These are phyloP conservation scores for Eutrema salsugineum DNA, from an alignment of 441 rosid genomes.

Conservation along the genomic window DNA sequence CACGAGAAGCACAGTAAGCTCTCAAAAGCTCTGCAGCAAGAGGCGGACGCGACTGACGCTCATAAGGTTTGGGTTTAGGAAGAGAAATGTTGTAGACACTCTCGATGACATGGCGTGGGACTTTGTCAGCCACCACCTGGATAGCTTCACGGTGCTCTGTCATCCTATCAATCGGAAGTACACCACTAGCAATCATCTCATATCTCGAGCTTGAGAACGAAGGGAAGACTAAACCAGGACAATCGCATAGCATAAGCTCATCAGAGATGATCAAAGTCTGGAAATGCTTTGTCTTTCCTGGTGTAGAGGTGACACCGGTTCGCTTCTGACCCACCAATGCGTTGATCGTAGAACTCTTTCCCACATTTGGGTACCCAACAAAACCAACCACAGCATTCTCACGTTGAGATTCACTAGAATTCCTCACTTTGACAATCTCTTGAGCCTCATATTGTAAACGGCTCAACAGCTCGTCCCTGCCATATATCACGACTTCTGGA, in stretches of 20 bases:
- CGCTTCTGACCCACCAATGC: constrained; percentile 94
- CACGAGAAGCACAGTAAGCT: constrained; percentile 85
- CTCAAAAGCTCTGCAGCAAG: constrained; percentile 67
- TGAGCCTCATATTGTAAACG: constrained; percentile 80
- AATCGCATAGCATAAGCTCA: constrained; percentile 79
- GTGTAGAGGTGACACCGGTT: constrained; percentile 96
- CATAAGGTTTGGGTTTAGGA: constrained; percentile 89
- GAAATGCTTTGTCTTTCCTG: constrained; percentile 97
- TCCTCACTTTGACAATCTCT: constrained; percentile 60
- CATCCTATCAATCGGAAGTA: constrained; percentile 88
- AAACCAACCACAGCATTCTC: constrained; percentile 76
- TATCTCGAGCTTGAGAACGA: constrained; percentile 92
- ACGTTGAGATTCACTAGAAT: constrained; percentile 35
- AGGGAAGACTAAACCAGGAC: constrained; percentile 96
- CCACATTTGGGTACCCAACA: constrained; percentile 96
- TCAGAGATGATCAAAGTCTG: constrained; percentile 86
- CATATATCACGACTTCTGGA: constrained; percentile 57
- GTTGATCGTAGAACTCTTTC: constrained; percentile 95
- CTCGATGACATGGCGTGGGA: constrained; percentile 70
- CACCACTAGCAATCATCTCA: constrained; percentile 96
- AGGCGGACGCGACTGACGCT: constrained; percentile 82
- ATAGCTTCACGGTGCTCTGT: constrained; percentile 89
- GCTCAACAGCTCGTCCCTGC: constrained; percentile 78
- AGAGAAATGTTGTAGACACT: constrained; percentile 65
- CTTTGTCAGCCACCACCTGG: constrained; percentile 82